Evolutionary conservation across 2,329 filamentous ascomycete genomes (phyloP), one percentile per base, ranked within the genome.

Genomic region (Xylaria sp.): DNA sequence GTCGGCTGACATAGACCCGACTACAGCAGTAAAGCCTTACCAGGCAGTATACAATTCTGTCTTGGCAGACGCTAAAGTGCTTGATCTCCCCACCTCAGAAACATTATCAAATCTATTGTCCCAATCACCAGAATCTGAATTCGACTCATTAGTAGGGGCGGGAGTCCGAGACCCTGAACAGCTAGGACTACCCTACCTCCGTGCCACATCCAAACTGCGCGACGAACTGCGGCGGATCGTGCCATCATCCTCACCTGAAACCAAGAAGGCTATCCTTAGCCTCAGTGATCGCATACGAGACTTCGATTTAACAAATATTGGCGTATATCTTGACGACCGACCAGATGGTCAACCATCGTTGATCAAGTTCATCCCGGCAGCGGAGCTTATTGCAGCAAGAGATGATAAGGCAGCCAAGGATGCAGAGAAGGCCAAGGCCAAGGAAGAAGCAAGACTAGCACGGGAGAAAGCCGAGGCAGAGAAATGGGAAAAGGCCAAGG

Each of bases 241-340:
- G 3, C 75, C 80, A 1, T 75, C 78, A 1, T 75, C 79, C 35
- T 70, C 76, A 0, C 76, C 82, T 0, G 77, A 82, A 15, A 81
- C 86, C 1, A 87, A 90, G 62, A 91, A 92, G 72, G 85, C 90
- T 3, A 87, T 95, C 37, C 85, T 97, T 1, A 77, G 81, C 0
- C 84, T 96, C 47, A 95, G 90, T 67, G 94, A 96, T 73, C 83
- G 85, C 17, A 86, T 97, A 43, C 90, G 93, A 54, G 91, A 97
- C 74, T 83, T 87, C 9, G 87, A 93, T 58, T 85, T 97, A 10
- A 93, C 91, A 70, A 88, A 93, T 60, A 80, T 96, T 0, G 91
- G 90, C 37, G 90, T 97, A 60, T 96, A 96, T 72, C 87, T 97
- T 1, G 93, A 97, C 72, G 93, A 97, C 71, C 86, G 92, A 51